Percentiles rank a stretch among this genome's conserved stretches.
Evolutionary conservation across 805 yeast species (phyloP).

Genomic region (Candida boleticola): DNA sequence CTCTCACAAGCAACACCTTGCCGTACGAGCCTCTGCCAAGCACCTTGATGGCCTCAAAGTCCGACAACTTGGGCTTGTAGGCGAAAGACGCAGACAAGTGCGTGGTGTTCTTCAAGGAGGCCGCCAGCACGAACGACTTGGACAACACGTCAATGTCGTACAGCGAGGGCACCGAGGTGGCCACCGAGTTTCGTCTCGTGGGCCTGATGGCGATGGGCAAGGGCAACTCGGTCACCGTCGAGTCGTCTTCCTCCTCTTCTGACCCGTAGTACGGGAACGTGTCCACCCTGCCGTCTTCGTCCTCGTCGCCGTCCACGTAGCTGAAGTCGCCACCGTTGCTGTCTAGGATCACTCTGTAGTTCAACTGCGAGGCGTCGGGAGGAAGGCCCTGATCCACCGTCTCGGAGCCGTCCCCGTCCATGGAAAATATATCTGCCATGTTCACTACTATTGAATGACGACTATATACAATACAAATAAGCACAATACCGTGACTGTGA

Average conservation of each 20-base stretch:
- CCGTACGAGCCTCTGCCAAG: conserved; percentile 46
- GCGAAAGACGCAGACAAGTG: neutral
- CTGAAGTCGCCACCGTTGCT: conserved; percentile 9
- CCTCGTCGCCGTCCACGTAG: conserved; percentile 3
- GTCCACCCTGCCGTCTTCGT: neutral
- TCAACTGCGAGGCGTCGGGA: conserved; percentile 13
- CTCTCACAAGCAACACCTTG: conserved; percentile 40
- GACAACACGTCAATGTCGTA: conserved; percentile 23
- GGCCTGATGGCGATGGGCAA: conserved; percentile 17
- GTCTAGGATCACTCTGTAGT: conserved; percentile 24
- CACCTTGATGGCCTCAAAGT: conserved; percentile 43
- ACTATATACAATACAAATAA: no score
- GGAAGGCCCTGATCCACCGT: conserved; percentile 6
- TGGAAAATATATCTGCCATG: conserved; percentile 35
- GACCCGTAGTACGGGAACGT: no score
- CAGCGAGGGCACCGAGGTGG: conserved; percentile 34
- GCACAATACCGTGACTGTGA: no score
- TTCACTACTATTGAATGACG: no score
- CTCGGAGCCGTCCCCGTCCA: conserved; percentile 32
- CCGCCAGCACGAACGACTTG: conserved; percentile 22
- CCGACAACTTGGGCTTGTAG: conserved; percentile 30
- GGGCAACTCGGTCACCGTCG: conserved; percentile 15
- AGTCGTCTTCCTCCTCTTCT: conserved; percentile 9
- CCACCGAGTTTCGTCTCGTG: conserved; percentile 17
- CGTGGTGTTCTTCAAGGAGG: conserved; percentile 20